Percentiles rank a stretch among this genome's conserved stretches.
Evolutionary conservation across 2,329 filamentous ascomycete species (phyloP).

Genomic region (Monosporascus ibericus): DNA sequence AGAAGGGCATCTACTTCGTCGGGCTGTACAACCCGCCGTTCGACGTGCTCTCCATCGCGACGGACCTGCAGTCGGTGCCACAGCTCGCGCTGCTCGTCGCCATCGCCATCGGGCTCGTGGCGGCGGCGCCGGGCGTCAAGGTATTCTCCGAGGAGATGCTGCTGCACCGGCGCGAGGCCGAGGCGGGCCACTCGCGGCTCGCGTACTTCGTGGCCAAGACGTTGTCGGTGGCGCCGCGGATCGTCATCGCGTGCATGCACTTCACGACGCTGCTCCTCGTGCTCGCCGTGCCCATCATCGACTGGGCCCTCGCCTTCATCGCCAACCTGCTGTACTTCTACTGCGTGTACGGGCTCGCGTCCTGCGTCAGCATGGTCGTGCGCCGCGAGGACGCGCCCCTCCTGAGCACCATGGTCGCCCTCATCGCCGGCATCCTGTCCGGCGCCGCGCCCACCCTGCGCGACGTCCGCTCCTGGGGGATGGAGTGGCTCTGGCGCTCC

Average conservation of each 20-base stretch:
- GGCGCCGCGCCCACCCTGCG: conserved; percentile 46
- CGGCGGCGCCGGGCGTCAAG: conserved; percentile 48
- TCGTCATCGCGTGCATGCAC: conserved; percentile 45
- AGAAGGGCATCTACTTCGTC: conserved; percentile 46
- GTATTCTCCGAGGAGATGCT: conserved; percentile 51
- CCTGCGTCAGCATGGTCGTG: conserved; percentile 45
- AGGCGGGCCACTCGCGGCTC: conserved; percentile 48
- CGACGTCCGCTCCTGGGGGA: conserved; percentile 43
- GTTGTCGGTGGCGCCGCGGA: conserved; percentile 43
- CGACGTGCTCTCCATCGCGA: conserved; percentile 42
- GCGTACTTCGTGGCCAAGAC: conserved; percentile 54
- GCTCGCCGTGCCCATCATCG: conserved; percentile 42
- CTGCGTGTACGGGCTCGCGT: conserved; percentile 51
- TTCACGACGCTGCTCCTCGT: conserved; percentile 46
- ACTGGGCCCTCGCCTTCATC: conserved; percentile 41
- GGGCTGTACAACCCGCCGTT: conserved; percentile 47
- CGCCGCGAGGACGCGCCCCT: conserved; percentile 51
- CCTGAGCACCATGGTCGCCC: conserved; percentile 45
- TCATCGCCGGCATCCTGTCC: conserved; percentile 49
- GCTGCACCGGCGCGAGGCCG: conserved; percentile 48
- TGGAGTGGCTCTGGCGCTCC: conserved; percentile 50
- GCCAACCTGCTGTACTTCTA: conserved; percentile 52
- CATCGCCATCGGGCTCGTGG: conserved; percentile 50
- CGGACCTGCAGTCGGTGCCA: conserved; percentile 43
- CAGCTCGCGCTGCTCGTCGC: conserved; percentile 46